A percentile compares a stretch with the other conserved stretches of the same genome.
Evolutionary conservation across 2,329 filamentous ascomycete genomes (phyloP).

Genomic region (Beauveria scarabaeidicola): DNA sequence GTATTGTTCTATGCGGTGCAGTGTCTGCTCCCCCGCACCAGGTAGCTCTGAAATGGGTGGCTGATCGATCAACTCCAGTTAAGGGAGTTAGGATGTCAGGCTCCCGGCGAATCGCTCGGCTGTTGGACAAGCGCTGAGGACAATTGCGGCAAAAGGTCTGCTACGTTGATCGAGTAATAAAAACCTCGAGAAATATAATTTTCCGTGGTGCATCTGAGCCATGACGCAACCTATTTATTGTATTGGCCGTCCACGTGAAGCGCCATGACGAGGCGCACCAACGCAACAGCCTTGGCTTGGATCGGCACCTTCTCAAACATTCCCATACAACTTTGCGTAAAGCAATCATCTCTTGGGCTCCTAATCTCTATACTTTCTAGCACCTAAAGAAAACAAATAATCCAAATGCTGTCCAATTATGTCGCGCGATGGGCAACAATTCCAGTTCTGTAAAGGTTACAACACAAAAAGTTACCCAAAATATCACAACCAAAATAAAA

Average conservation of each 20-base stretch:
- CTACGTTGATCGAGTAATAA: background rate
- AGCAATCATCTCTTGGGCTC: background rate
- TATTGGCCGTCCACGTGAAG: slow-evolving; percentile 4
- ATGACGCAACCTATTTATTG: slow-evolving; percentile 9
- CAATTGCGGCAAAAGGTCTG: too few species aligned
- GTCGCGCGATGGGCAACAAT: background rate
- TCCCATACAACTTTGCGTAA: background rate
- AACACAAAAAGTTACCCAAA: background rate
- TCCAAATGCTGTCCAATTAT: background rate
- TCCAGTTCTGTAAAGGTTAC: background rate
- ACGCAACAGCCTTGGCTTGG: background rate
- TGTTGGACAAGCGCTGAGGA: too few species aligned
- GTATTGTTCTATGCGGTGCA: background rate
- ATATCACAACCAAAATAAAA: background rate
- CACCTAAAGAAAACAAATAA: background rate
- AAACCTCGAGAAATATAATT: background rate
- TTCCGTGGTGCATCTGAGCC: background rate
- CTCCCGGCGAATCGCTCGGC: too few species aligned
- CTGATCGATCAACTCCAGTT: background rate
- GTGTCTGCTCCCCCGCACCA: background rate
- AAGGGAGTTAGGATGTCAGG: background rate
- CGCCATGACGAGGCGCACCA: background rate
- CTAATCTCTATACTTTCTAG: background rate
- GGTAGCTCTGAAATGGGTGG: background rate
- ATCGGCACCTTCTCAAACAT: background rate